Evolutionary conservation across 345 rosid species (phyloP), one percentile per base, ranked within the genome.

Genomic region (Geranium rotundifolium): DNA sequence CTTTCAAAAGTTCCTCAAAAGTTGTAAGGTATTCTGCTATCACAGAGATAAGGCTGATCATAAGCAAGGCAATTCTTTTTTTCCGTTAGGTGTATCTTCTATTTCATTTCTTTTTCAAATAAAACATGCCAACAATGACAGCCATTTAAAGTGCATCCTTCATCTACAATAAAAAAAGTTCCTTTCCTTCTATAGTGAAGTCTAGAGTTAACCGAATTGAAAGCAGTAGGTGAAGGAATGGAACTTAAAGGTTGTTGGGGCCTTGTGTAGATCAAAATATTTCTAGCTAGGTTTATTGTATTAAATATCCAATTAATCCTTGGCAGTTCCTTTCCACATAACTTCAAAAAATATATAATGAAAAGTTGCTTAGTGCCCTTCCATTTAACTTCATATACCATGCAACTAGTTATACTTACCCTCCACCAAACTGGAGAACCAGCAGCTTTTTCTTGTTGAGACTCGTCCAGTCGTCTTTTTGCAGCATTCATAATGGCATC

Each of bases 381-480:
- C 52, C 52, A 46, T 14, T 7, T 46, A 46, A 19, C 30, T 8
- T 19, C 7, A 14, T 20, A 59, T 10, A 29, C 0, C 30, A 18
- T 57, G 30, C 13, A 20, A 57, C 3, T 3, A 17, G 4, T n/a
- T 63, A 20, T 50, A 67, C 90, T 76, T 75, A 91, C 98, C 69
- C 89, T 85, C 96, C 96, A 91, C 95, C 98, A 91, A 68, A 72
- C 66, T 56, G 71, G 60, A 69, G 95, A 85, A 67, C 95, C 88
- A 77, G 80, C 72, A 70, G 78, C 82, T 62, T 87, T 89, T 85
- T 84, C 83, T 29, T 68, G 71, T 77, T 82, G 79, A 70, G 96
- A 89, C 73, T 91, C 96, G 27, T 61, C 68, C 58, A 89, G 82
- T 68, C 89, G 78, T 71, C 82, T 81, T 63, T 71, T 80, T 13